A percentile compares a stretch with the other conserved stretches of the same genome.
These are phyloP conservation scores for Lentinula detonsa DNA, from an alignment of 768 basidiomycete species.

Conservation along the genomic window DNA sequence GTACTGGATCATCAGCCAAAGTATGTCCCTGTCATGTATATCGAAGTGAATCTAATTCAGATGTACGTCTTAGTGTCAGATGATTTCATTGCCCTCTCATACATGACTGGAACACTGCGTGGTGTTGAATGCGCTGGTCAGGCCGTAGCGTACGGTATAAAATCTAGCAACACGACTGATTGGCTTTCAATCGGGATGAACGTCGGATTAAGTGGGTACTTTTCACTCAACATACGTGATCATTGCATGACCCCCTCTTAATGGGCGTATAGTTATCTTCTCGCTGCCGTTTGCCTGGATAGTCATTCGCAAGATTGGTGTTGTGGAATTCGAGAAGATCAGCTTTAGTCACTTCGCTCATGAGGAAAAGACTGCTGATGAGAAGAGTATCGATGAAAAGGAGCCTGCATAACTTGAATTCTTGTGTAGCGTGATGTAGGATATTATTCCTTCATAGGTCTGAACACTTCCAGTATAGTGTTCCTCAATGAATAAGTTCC, in stretches of 20 bases:
- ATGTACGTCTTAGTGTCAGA: conserved; percentile 19
- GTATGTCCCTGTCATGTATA: conserved; percentile 7
- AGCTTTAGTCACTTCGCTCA: conserved; percentile 10
- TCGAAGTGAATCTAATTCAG: background rate
- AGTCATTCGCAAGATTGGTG: conserved; percentile 24
- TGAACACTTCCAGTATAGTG: too few species aligned
- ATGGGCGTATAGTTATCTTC: conserved; percentile 16
- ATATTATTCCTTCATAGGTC: too few species aligned
- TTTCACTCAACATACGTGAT: background rate
- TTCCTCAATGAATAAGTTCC: too few species aligned
- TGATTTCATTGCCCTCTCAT: conserved; percentile 25
- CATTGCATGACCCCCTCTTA: background rate
- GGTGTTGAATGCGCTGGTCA: conserved; percentile 27
- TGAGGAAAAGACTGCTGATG: conserved; percentile 2
- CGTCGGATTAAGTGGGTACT: conserved; percentile 22
- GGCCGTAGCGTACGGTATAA: conserved; percentile 26
- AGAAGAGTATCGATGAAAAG: conserved; percentile 5
- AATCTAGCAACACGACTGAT: conserved; percentile 24
- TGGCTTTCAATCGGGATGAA: conserved; percentile 28
- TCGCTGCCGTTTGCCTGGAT: conserved; percentile 25
- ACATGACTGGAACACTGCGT: conserved; percentile 27
- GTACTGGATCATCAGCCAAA: conserved; percentile 26
- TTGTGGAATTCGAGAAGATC: conserved; percentile 20
- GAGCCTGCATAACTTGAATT: background rate
- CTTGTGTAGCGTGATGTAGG: too few species aligned